These are phyloP conservation scores for Neopestalotiopsis rosae DNA, from an alignment of 2,329 filamentous ascomycete species.

Conservation along the genomic window DNA sequence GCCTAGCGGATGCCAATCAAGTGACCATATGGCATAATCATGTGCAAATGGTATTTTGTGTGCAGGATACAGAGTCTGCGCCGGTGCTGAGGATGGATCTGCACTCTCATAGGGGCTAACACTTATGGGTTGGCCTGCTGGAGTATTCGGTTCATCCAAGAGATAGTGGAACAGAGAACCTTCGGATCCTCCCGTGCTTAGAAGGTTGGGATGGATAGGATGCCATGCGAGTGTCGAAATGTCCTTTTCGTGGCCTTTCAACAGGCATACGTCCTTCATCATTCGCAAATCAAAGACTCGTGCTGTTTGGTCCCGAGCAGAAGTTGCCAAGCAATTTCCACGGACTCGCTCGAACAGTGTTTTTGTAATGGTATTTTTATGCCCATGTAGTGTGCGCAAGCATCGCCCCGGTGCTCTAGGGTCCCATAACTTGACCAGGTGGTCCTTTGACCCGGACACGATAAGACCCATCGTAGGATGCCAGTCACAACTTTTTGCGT, in stretches of 20 bases:
- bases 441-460: slow-evolving; percentile 96
- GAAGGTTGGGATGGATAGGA: slow-evolving; percentile 84
- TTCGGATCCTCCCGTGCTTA: slow-evolving; percentile 90
- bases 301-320: slow-evolving; percentile 89
- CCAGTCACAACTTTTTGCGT: slow-evolving; percentile 97
- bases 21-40: slow-evolving; percentile 94
- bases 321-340: slow-evolving; percentile 86
- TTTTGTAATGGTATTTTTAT: slow-evolving; percentile 97
- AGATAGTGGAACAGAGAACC: slow-evolving; percentile 92
- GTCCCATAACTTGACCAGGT: slow-evolving; percentile 97
- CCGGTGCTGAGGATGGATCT: slow-evolving; percentile 78
- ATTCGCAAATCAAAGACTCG: slow-evolving; percentile 94
- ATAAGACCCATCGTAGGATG: slow-evolving; percentile 93
- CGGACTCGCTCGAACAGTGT: slow-evolving; percentile 87
- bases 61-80: slow-evolving; percentile 91
- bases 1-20: slow-evolving; percentile 96
- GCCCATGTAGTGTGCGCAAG: slow-evolving; percentile 90
- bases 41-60: slow-evolving; percentile 89
- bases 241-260: slow-evolving; percentile 95
- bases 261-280: slow-evolving; percentile 95
- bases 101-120: slow-evolving; percentile 84
- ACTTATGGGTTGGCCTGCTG: slow-evolving; percentile 71
- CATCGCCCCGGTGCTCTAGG: slow-evolving; percentile 83
- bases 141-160: slow-evolving; percentile 92
- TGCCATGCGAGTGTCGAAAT: slow-evolving; percentile 94